These are phyloP conservation scores for Celoporthe dispersa DNA, from an alignment of 2,329 filamentous ascomycete genomes.

Conservation along the genomic window DNA sequence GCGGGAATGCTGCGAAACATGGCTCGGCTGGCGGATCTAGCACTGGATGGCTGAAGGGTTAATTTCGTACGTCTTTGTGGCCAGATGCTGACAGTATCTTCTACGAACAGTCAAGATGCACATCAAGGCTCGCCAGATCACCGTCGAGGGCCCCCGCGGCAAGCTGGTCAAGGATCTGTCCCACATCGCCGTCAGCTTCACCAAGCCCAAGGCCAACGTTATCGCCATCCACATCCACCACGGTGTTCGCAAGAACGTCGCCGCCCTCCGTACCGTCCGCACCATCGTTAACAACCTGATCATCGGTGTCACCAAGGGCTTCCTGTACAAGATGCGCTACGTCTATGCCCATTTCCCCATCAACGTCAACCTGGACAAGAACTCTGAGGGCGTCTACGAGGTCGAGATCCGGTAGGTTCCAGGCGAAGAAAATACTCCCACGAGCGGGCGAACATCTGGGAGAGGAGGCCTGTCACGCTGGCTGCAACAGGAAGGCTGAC, in stretches of 20 bases:
- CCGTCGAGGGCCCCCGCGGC: constrained; percentile 96
- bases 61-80: neutral
- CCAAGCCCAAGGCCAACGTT: constrained; percentile 78
- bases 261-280: constrained; percentile 96
- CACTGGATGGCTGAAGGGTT: neutral
- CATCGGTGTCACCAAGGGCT: constrained; percentile 97
- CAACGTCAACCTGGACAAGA: constrained; percentile 99
- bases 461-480: neutral
- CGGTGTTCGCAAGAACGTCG: constrained; percentile 96
- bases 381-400: constrained; percentile 82
- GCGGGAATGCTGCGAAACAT: neutral
- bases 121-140: constrained; percentile 97
- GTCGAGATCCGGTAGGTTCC: constrained; percentile 91
- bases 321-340: constrained; percentile 99
- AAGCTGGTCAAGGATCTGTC: constrained; percentile 97
- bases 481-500: constrained; percentile 18
- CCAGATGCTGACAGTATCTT: constrained; percentile 39
- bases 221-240: constrained; percentile 99
- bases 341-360: constrained; percentile 99
- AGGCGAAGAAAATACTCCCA: constrained; percentile 11
- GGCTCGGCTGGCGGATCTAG: constrained; percentile 17
- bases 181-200: constrained; percentile 96
- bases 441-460: neutral
- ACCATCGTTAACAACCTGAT: constrained; percentile 99
- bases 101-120: constrained; percentile 81